Base-by-base conservation (phyloP, 1,284 basidiomycete genomes). In the Trametes sp. region DNA sequence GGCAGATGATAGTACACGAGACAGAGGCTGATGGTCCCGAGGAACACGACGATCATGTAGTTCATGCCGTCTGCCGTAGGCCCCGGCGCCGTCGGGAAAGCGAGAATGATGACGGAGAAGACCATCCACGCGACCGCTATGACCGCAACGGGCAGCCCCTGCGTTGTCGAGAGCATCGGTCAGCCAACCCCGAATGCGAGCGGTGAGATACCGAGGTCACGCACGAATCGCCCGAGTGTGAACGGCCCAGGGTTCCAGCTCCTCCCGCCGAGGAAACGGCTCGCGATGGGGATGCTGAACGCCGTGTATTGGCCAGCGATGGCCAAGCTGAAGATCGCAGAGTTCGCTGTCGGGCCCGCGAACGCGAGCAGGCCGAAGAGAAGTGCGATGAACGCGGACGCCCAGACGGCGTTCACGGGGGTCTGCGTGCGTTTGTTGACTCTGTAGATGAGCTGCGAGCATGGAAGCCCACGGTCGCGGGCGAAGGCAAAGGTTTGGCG, bases 231-330 rank as follows among this genome's bases (percentile, higher is more conserved):
- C 13, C 90, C 89, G 9, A 90, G 77, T 52, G 75, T 79, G 72
- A 92, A 92, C 1, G 88, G 87, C 0, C 90, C 90, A 0, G 86
- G 86, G 57, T 80, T 81, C 74, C 89, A 87, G 13, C 84, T 68
- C 41, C 85, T 85, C 0, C 79, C 76, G 29, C 63, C 82, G 57
- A 67, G 65, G 68, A 72, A 82, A 68, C 66, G 75, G 68, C 38
- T 73, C 63, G 33, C 66, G 66, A 82, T 77, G 35, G 78, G 74
- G 24, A 89, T 84, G 0, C 80, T 69, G 72, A 88, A 91, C 24
- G 70, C 87, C 48, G 86, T 74, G 65, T 90, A 90, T 44, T 84
- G 80, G 1, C 78, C 84, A 1, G 81, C 80, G n/a, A 88, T 80
- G 0, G 81, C 82, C 19, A 91, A 75, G 0, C 86, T 77, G 72